Evolutionary conservation across 1,284 basidiomycete genomes (phyloP).

Genomic region (Cutaneotrichosporon cavernicola): DNA sequence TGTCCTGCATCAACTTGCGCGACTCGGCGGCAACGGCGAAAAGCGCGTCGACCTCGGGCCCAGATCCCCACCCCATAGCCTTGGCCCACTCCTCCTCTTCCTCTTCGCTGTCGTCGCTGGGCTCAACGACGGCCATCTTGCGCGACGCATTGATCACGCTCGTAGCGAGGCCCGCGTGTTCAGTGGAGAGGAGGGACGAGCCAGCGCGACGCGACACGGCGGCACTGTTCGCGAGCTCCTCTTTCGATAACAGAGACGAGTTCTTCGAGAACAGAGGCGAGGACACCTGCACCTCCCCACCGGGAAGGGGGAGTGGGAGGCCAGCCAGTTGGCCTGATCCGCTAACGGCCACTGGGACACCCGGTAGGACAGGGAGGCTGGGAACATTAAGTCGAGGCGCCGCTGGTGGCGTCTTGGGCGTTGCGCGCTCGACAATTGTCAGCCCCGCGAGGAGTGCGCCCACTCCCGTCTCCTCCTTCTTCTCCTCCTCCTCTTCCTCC

Average conservation of each 20-base stretch:
- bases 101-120: slow-evolving; percentile 19
- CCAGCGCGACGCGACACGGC: neutral
- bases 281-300: neutral
- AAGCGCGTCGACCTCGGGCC: slow-evolving; percentile 28
- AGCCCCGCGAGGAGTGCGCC: slow-evolving; percentile 13
- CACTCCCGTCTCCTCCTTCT: neutral
- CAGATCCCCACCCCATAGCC: slow-evolving; percentile 32
- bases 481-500: neutral
- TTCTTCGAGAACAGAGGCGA: neutral
- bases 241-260: no score
- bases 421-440: slow-evolving; percentile 21
- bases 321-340: neutral
- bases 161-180: slow-evolving; percentile 17
- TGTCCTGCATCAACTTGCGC: slow-evolving; percentile 19
- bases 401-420: neutral
- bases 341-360: slow-evolving; percentile 1
- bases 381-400: neutral
- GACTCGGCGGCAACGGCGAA: slow-evolving; percentile 30
- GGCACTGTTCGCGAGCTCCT: neutral
- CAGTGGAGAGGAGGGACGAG: slow-evolving; percentile 1
- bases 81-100: slow-evolving; percentile 37
- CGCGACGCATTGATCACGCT: slow-evolving; percentile 24
- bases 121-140: slow-evolving; percentile 16
- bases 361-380: slow-evolving; percentile 4
- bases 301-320: neutral